Base-by-base conservation (phyloP, 2,329 filamentous ascomycete species). In the Penicillium sp. region DNA sequence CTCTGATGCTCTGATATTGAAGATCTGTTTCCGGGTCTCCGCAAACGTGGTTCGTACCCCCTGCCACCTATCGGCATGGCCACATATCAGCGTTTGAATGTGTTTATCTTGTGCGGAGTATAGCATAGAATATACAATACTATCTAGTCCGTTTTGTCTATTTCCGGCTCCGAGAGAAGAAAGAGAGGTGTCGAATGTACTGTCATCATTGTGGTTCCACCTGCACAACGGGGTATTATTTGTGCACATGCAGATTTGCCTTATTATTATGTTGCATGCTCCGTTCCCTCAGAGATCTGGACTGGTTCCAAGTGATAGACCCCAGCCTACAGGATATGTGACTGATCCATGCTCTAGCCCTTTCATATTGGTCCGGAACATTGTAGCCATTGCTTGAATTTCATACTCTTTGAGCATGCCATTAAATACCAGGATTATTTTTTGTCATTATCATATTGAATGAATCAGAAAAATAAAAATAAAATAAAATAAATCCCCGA, bases 401-500 rank as follows among this genome's bases (percentile, higher is more conserved):
- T 33, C n/a, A 12, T 13, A 25, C 36, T 23, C 13, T 41, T 33
- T 25, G 36, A 21, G 21, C 29, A 35, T 33, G 19, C 38, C 27
- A 12, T 52, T 13, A 19, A 25, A 36, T 35, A 35, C 19, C 29
- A 35, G 13, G 15, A 7, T 29, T 38, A 55, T 21, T 36, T 36
- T 55, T 29, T 31, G 13, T 33, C 8, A 49, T 23, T 45, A 44
- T 51, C 47, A 52, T 31, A 39, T 45, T 43, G 15, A 52, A 21
- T 27, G 36, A 31, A 39, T n/a, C 13, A 23, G 17, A 33, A 31
- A 13, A 9, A 31, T n/a, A 15, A 33, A 31, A 8, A 31, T 42
- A 49, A 59, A 29, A n/a, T n/a, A n/a, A n/a, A n/a, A n/a, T n/a
- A n/a, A n/a, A n/a, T 61, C 53, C 31, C 56, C 59, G 56, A 41